Percentiles rank a stretch among this genome's conserved stretches.
Evolutionary conservation across 169 alveolate genomes (phyloP).

Genomic region (Eimeria praecox): DNA sequence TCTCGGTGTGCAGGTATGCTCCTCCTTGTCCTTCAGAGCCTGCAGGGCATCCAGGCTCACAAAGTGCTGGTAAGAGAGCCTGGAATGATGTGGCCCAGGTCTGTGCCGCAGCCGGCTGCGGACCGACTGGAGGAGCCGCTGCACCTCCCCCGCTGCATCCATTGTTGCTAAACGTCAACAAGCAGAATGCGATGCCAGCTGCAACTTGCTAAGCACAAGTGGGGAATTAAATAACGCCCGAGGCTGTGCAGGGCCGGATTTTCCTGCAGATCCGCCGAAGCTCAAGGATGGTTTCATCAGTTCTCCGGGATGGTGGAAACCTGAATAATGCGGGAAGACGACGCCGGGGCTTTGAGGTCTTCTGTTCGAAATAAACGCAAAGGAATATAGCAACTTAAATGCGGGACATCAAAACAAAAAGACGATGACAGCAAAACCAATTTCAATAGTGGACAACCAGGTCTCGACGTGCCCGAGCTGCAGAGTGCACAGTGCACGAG

Average conservation of each 20-base stretch:
- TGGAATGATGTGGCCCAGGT: background rate
- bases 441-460: background rate
- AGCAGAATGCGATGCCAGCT: background rate
- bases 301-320: background rate
- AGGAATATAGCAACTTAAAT: background rate
- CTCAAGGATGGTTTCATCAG: background rate
- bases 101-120: constrained; percentile 15
- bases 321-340: background rate
- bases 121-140: constrained; percentile 37
- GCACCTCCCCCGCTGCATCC: constrained; percentile 70
- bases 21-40: background rate
- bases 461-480: background rate
- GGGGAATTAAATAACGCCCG: background rate
- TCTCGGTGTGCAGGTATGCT: background rate
- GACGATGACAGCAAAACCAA: too few relatives aligned
- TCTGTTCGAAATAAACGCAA: background rate
- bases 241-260: background rate
- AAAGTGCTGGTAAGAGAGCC: constrained; percentile 48
- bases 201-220: background rate
- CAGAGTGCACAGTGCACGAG: background rate
- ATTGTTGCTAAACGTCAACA: background rate
- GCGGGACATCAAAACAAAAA: too few relatives aligned
- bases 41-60: constrained; percentile 2
- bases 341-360: background rate
- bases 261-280: background rate